These are phyloP conservation scores for Aspergillus affinis DNA, from an alignment of 495 filamentous ascomycete species.

Conservation along the genomic window DNA sequence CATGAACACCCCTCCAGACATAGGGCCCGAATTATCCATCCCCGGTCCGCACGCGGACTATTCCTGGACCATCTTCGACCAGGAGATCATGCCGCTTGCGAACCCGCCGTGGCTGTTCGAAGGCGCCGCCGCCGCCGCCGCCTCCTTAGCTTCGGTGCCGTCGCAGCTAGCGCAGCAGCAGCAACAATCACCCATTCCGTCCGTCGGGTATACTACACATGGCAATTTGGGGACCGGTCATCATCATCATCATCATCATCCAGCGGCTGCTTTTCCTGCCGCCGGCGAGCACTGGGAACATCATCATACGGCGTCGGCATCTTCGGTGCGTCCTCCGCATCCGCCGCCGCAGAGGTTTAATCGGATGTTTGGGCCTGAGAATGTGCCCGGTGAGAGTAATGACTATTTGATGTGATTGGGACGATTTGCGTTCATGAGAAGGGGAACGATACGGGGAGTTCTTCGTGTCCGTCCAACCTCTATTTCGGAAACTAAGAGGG, in stretches of 20 bases:
- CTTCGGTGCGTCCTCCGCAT: slow-evolving; percentile 17
- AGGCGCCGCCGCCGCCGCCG: slow-evolving; percentile 7
- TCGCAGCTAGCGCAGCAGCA: background rate
- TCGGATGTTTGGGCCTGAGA: slow-evolving; percentile 26
- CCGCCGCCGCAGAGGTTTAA: slow-evolving; percentile 21
- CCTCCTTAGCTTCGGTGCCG: slow-evolving; percentile 1
- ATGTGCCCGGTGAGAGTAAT: slow-evolving; percentile 4
- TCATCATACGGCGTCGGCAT: background rate
- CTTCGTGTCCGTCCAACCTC: too few species aligned
- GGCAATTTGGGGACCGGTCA: background rate
- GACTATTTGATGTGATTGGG: slow-evolving; percentile 1
- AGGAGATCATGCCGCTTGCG: slow-evolving; percentile 37
- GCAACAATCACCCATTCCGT: background rate
- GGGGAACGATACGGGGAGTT: too few species aligned
- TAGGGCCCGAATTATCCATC: slow-evolving; percentile 24
- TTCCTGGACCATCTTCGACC: slow-evolving; percentile 43
- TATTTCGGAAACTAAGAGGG: too few species aligned
- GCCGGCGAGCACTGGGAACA: slow-evolving; percentile 16
- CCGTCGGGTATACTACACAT: background rate
- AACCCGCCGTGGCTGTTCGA: slow-evolving; percentile 34
- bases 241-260: slow-evolving; percentile 6
- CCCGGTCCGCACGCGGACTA: slow-evolving; percentile 25
- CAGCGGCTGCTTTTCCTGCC: slow-evolving; percentile 3
- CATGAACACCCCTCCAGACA: slow-evolving; percentile 40
- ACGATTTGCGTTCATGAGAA: too few species aligned